Evolutionary conservation across 257 asterid genomes (phyloP).

Genomic region (Phtheirospermum japonicum): DNA sequence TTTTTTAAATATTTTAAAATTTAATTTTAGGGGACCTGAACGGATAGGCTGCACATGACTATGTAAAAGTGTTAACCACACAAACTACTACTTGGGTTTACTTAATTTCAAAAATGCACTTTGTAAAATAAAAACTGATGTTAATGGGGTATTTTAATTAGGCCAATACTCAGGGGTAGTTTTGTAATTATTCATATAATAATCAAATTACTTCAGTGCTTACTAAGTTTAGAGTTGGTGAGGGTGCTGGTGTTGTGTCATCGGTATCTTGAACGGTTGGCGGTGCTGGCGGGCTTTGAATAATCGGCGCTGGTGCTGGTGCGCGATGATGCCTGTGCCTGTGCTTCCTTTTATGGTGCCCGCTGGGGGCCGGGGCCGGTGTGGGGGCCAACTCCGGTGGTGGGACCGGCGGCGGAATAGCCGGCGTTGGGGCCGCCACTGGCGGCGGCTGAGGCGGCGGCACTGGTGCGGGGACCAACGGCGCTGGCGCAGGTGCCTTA

Average conservation of each 20-base stretch:
- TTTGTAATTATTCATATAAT: neutral
- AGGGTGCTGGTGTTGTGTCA: slow-evolving; percentile 79
- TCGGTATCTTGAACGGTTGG: slow-evolving; percentile 54
- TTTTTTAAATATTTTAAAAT: too few species aligned
- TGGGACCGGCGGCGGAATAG: slow-evolving; percentile 47
- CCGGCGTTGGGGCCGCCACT: slow-evolving; percentile 54
- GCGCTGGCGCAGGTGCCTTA: slow-evolving; percentile 33
- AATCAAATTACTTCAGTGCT: slow-evolving; percentile 7
- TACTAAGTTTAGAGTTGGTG: slow-evolving; percentile 66
- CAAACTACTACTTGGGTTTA: too few species aligned
- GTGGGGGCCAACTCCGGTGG: slow-evolving; percentile 60
- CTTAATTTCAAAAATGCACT: too few species aligned
- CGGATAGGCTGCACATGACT: too few species aligned
- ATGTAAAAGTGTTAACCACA: too few species aligned
- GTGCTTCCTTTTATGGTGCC: slow-evolving; percentile 45
- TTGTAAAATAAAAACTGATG: too few species aligned
- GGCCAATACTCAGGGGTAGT: neutral
- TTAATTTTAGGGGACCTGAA: too few species aligned
- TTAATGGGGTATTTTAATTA: neutral
- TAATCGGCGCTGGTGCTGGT: slow-evolving; percentile 87
- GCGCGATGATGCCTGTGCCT: slow-evolving; percentile 61
- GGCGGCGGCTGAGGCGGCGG: slow-evolving; percentile 36
- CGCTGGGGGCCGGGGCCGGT: slow-evolving; percentile 40
- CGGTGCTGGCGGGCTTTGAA: slow-evolving; percentile 97
- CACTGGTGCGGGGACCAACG: slow-evolving; percentile 28